phyloP scores from a whole-genome alignment of 495 filamentous ascomycete genomes.

The Penicillium argentinense region DNA sequence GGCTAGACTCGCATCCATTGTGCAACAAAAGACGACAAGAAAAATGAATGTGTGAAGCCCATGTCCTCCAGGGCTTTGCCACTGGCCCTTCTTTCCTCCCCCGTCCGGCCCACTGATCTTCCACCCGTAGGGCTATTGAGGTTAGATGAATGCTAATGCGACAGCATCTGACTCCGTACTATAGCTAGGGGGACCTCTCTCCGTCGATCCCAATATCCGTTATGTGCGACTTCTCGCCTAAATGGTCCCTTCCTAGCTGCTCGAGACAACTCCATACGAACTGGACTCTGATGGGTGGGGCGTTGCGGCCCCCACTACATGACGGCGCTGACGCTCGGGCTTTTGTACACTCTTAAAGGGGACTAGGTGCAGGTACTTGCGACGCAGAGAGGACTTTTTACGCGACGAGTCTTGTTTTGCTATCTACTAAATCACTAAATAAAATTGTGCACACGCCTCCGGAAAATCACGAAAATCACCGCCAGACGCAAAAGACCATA shows the following conservation, averaged over 20 bases:
- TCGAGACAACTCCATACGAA: not conserved
- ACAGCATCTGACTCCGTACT: no score
- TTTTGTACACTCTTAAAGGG: no score
- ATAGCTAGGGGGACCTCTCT: no score
- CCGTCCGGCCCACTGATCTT: not conserved
- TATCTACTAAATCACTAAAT: no score
- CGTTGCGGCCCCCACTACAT: not conserved
- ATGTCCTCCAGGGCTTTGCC: no score
- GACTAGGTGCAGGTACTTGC: no score
- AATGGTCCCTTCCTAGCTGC: not conserved
- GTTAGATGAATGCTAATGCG: no score
- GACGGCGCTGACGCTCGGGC: not conserved
- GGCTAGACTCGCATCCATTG: not conserved
- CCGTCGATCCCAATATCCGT: not conserved
- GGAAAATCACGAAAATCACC: no score
- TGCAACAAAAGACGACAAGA: not conserved
- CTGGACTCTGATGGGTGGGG: not conserved
- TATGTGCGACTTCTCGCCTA: not conserved
- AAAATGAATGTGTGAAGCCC: not conserved
- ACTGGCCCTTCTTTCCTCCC: not conserved
- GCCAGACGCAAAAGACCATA: no score
- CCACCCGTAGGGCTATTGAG: not conserved
- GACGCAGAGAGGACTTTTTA: no score
- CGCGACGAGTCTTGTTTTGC: no score
- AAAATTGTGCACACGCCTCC: no score